Base-by-base conservation (phyloP, 2,329 filamentous ascomycete genomes). In the Phyllosticta citrichinensis region DNA sequence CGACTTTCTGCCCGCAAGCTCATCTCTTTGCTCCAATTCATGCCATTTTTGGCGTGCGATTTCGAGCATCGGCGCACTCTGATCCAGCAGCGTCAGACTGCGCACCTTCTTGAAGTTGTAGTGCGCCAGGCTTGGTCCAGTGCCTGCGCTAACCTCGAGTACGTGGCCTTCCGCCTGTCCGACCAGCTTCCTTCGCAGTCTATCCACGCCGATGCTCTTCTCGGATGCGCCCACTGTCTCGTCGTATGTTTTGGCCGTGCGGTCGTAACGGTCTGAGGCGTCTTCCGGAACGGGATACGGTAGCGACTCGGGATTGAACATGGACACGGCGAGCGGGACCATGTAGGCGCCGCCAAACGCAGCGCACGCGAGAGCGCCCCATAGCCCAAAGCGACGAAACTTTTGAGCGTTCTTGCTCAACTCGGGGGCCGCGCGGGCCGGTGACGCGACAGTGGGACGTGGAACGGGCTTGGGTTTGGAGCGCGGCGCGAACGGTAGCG, bases 1-100 rank as follows among this genome's bases (percentile, higher is more conserved):
- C 35, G 59, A 20, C 50, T 22, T 57, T 1, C 25, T 30, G n/a
- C 51, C 47, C 10, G n/a, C 25, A 33, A 14, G 20, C 5, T 35
- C n/a, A n/a, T 50, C 53, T 51, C 35, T 52, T 61, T 72, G 70
- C 63, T 75, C 73, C 58, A 74, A 67, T 35, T 75, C 73, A 56
- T 73, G 72, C 77, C 77, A 80, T 64, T 80, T 81, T 60, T 73
- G 72, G 69, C 74, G 74, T 57, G 77, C 78, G 24, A 79, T 70
- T 22, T 74, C 75, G 27, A 81, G 68, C 79, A 81, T 81, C 51
- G 73, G 72, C 62, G 70, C 69, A 64, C 77, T 80, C 54, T 75
- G 69, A 65, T 81, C 79, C 62, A 80, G 70, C 62, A 80, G 66
- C 12, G 77, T 79, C 59, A 80, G 67, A 6, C 77, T 78, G 50